A percentile compares a stretch with the other conserved stretches of the same genome.
These are phyloP conservation scores for Phylloporus arenicola DNA, from an alignment of 768 basidiomycete species.

Conservation along the genomic window DNA sequence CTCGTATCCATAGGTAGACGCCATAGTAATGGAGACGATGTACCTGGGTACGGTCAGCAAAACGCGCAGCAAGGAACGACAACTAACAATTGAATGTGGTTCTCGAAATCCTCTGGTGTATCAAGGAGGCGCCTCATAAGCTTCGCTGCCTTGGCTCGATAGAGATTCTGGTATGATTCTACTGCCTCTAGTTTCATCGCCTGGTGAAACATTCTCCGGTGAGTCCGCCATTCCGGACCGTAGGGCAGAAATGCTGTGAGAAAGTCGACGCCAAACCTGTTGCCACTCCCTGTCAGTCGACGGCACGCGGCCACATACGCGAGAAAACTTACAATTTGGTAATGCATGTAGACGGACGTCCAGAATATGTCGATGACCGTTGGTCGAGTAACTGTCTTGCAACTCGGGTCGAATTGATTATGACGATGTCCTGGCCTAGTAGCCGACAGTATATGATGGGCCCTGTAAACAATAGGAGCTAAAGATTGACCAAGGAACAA, in stretches of 20 bases:
- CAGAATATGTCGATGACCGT: conserved; percentile 27
- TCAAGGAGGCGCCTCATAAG: conserved; percentile 19
- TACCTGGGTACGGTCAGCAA: conserved; percentile 15
- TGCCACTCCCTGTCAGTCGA: not conserved
- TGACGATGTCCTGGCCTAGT: conserved; percentile 22
- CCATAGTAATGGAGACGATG: conserved; percentile 30
- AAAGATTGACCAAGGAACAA: not conserved
- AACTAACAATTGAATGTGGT: conserved; percentile 21
- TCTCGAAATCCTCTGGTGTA: conserved; percentile 20
- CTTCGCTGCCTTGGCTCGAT: conserved; percentile 18
- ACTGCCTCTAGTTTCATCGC: conserved; percentile 17
- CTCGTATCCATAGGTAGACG: conserved; percentile 28
- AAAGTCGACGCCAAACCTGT: conserved; percentile 28
- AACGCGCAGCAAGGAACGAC: not conserved
- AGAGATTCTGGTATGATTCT: conserved; percentile 19
- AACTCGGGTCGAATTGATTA: conserved; percentile 24
- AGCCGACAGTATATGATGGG: conserved; percentile 26
- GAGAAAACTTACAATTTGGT: conserved; percentile 19
- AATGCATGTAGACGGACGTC: conserved; percentile 18
- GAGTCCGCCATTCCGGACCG: conserved; percentile 25
- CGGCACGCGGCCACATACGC: not conserved
- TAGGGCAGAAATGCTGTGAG: conserved; percentile 26
- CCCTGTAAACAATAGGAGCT: conserved; percentile 12
- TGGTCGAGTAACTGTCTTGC: conserved; percentile 28
- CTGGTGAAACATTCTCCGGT: conserved; percentile 28